phyloP scores from a whole-genome alignment of 1,284 basidiomycete genomes.

The Ustanciosporium gigantosporum region DNA sequence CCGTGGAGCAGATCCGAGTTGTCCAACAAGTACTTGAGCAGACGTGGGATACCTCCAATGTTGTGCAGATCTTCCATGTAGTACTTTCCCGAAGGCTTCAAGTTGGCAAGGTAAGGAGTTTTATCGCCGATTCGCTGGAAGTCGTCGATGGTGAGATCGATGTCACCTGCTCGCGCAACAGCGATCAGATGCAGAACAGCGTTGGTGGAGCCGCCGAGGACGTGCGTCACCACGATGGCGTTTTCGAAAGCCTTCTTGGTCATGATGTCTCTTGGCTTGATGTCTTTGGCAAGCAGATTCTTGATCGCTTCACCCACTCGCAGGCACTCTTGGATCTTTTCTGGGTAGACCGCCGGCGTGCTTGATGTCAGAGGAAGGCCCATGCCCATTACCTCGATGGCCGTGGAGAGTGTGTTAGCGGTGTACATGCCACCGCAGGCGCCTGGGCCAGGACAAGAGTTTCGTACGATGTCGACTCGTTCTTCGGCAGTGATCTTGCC shows the following conservation, averaged over 20 bases:
- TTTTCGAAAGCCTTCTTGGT: conserved; percentile 93
- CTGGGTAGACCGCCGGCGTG: conserved; percentile 78
- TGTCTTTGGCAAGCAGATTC: conserved; percentile 77
- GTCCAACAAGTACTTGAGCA: conserved; percentile 76
- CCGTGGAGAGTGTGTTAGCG: conserved; percentile 92
- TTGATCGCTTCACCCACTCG: conserved; percentile 80
- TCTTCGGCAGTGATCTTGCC: conserved; percentile 84
- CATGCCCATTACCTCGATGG: conserved; percentile 87
- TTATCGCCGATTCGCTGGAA: conserved; percentile 71
- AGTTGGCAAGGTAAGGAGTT: conserved; percentile 82
- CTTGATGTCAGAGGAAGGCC: conserved; percentile 81
- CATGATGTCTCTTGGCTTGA: conserved; percentile 95
- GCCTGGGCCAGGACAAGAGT: conserved; percentile 90
- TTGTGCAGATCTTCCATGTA: conserved; percentile 86
- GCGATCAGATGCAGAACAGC: conserved; percentile 88
- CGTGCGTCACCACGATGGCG: conserved; percentile 74
- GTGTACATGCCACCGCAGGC: conserved; percentile 97
- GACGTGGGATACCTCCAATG: conserved; percentile 62
- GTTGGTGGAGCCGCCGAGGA: conserved; percentile 80
- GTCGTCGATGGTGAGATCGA: conserved; percentile 79
- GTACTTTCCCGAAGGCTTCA: conserved; percentile 70
- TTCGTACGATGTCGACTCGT: conserved; percentile 75
- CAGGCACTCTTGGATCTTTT: conserved; percentile 82
- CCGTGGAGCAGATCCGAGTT: conserved; percentile 75
- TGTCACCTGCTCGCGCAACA: conserved; percentile 83